A percentile compares a stretch with the other conserved stretches of the same genome.
phyloP scores from a whole-genome alignment of 192 early-diverging fungal species.

The Umbelopsis sp. region DNA sequence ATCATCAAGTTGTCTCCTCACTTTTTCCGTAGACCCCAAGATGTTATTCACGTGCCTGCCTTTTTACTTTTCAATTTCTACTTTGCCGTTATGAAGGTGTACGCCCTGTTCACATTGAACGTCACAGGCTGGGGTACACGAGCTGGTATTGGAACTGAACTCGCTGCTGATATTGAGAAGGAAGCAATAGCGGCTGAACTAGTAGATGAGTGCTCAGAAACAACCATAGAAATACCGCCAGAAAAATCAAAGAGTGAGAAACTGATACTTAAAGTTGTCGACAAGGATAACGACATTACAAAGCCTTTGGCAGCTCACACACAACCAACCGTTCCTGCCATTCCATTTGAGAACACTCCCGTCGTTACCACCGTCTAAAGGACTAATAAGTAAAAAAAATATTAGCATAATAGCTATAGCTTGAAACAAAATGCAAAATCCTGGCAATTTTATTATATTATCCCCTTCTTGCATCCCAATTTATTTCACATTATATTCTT shows the following conservation, averaged over 20 bases:
- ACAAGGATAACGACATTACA: neutral
- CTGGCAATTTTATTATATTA: no score
- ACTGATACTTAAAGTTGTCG: neutral
- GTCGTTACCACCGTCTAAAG: neutral
- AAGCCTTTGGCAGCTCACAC: neutral
- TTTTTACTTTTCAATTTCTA: constrained; percentile 63
- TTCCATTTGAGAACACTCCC: neutral
- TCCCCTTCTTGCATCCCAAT: neutral
- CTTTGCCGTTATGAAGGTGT: constrained; percentile 60
- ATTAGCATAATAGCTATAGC: no score
- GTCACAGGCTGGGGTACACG: constrained; percentile 62
- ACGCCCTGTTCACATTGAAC: constrained; percentile 66
- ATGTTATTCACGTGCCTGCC: constrained; percentile 52
- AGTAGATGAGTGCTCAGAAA: neutral
- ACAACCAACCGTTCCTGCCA: neutral
- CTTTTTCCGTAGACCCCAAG: constrained; percentile 54
- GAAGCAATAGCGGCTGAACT: neutral
- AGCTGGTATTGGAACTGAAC: constrained; percentile 34
- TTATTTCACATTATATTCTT: neutral
- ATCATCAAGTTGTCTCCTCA: constrained; percentile 61
- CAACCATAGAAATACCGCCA: constrained; percentile 15
- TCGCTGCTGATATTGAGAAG: constrained; percentile 37
- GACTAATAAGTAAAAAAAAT: neutral
- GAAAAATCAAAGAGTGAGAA: neutral
- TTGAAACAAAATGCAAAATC: no score